A percentile compares a stretch with the other conserved stretches of the same genome.
Evolutionary conservation across 2,329 filamentous ascomycete genomes (phyloP).

Genomic region (Ceratocystiopsis minuta): DNA sequence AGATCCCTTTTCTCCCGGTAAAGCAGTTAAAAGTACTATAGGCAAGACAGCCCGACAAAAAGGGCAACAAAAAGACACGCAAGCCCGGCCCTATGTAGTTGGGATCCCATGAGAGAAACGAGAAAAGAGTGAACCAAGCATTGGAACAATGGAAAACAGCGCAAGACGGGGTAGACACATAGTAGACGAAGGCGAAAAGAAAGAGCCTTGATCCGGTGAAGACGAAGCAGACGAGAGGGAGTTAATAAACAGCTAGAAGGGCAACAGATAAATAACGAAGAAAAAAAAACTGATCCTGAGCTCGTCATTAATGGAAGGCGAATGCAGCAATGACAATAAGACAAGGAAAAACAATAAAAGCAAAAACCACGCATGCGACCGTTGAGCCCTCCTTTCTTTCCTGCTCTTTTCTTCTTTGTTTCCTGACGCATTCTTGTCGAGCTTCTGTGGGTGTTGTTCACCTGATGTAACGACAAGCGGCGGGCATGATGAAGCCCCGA

Average conservation of each 20-base stretch:
- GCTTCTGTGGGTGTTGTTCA: no score
- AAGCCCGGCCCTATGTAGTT: neutral
- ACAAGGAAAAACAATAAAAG: conserved; percentile 6
- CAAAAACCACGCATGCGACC: neutral
- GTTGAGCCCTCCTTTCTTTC: neutral
- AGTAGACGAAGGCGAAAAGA: neutral
- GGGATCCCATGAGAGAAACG: no score
- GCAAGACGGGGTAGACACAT: neutral
- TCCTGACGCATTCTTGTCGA: neutral
- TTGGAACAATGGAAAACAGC: neutral
- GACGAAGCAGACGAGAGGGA: no score
- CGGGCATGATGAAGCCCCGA: no score
- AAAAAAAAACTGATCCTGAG: conserved; percentile 7
- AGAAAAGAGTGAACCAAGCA: neutral
- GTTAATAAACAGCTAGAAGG: no score
- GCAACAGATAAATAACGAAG: neutral
- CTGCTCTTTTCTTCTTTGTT: neutral
- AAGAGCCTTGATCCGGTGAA: no score
- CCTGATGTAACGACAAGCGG: no score
- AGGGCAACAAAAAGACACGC: neutral
- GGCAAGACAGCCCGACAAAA: neutral
- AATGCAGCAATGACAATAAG: no score
- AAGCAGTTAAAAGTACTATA: no score
- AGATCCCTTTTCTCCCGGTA: no score
- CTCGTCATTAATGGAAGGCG: conserved; percentile 8